phyloP scores from a whole-genome alignment of 306 rosid species.

The Corylus americana region DNA sequence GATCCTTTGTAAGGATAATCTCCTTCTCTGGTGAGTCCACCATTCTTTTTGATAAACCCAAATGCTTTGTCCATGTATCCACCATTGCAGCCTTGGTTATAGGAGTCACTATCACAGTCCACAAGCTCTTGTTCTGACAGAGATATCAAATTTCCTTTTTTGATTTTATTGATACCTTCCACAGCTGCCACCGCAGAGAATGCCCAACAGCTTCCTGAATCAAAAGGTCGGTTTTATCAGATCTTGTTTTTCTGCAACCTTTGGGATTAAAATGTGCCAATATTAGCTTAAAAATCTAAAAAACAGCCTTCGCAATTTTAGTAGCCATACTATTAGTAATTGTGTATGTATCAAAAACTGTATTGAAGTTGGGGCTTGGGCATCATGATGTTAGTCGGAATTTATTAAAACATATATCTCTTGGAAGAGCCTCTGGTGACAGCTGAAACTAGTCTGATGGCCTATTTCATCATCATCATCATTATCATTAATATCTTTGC shows the following conservation, averaged over 20 bases:
- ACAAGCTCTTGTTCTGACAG: constrained; percentile 72
- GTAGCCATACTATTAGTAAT: too few species aligned
- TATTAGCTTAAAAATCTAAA: too few species aligned
- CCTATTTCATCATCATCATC: neutral
- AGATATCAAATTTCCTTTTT: constrained; percentile 56
- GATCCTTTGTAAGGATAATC: constrained; percentile 56
- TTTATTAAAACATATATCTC: neutral
- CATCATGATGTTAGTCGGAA: neutral
- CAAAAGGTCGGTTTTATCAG: constrained; percentile 22
- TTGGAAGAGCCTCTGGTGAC: neutral
- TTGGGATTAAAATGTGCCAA: neutral
- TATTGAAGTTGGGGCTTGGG: neutral
- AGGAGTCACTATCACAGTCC: constrained; percentile 53
- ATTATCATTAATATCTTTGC: neutral
- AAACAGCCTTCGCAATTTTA: neutral
- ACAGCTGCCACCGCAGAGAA: constrained; percentile 81
- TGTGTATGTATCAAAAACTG: neutral
- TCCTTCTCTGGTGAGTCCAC: constrained; percentile 50
- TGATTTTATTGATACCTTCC: constrained; percentile 70
- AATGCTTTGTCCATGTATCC: constrained; percentile 72
- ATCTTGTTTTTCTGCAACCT: neutral
- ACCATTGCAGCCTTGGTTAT: constrained; percentile 63
- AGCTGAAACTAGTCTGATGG: too few species aligned
- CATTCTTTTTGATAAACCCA: constrained; percentile 37
- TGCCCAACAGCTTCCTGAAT: constrained; percentile 85